These are phyloP conservation scores for Cyclanthera cordifolia DNA, from an alignment of 306 rosid genomes.

Conservation along the genomic window DNA sequence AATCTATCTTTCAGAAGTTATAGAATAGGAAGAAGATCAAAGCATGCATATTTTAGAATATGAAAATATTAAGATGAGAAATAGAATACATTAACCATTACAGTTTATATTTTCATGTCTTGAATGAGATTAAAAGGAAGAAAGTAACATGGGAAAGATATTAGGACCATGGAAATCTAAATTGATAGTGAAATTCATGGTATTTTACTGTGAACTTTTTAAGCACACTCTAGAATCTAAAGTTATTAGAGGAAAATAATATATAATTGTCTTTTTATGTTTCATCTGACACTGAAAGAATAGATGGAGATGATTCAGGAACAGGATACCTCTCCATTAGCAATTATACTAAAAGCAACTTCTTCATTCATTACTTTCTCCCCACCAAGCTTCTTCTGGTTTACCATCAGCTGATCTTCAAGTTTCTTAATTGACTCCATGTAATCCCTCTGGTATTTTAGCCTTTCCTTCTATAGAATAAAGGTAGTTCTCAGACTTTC, in stretches of 20 bases:
- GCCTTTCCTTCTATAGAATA: slow-evolving; percentile 55
- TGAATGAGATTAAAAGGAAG: no score
- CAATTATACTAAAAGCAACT: slow-evolving; percentile 19
- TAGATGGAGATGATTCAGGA: background rate
- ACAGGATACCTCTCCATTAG: slow-evolving; percentile 35
- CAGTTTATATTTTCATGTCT: background rate
- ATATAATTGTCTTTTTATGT: background rate
- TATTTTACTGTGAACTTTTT: background rate
- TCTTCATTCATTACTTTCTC: slow-evolving; percentile 25
- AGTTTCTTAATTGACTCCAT: slow-evolving; percentile 86
- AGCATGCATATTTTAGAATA: background rate
- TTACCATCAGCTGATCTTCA: slow-evolving; percentile 59
- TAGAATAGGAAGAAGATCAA: background rate
- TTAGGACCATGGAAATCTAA: no score
- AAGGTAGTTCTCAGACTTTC: slow-evolving; percentile 14
- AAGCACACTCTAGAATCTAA: background rate
- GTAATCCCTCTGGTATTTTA: slow-evolving; percentile 78
- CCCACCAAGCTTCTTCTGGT: slow-evolving; percentile 37
- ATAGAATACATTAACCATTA: background rate
- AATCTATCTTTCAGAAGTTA: background rate
- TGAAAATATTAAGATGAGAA: background rate
- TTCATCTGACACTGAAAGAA: background rate
- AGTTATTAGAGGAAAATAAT: background rate
- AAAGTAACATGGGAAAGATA: no score
- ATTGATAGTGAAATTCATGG: background rate